A percentile compares a stretch with the other conserved stretches of the same genome.
Evolutionary conservation across 1,284 basidiomycete species (phyloP).

Genomic region (Cryptococcus deneoformans): DNA sequence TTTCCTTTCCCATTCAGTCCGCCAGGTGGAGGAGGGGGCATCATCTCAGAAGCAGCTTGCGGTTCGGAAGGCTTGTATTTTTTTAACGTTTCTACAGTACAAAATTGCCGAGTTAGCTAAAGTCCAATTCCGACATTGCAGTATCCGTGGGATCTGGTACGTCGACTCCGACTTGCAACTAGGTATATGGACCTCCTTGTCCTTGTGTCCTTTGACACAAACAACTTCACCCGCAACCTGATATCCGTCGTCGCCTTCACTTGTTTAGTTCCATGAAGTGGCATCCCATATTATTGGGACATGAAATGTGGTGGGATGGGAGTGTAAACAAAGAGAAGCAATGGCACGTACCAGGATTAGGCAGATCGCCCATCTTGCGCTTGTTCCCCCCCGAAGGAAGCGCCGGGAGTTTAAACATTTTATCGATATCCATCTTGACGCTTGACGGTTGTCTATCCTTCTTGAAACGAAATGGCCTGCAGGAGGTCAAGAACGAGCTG

Average conservation of each 20-base stretch:
- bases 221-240: no score
- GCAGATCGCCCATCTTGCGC: constrained; percentile 76
- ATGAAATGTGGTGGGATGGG: no score
- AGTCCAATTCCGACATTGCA: no score
- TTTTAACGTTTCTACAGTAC: constrained; percentile 61
- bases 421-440: constrained; percentile 44
- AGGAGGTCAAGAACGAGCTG: background rate
- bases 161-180: no score
- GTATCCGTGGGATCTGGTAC: no score
- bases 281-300: background rate
- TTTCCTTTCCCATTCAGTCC: constrained; percentile 47
- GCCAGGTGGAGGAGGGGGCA: background rate
- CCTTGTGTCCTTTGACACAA: no score
- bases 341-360: constrained; percentile 54
- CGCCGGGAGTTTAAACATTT: constrained; percentile 47
- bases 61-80: constrained; percentile 52
- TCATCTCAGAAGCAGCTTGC: no score
- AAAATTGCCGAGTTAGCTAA: no score
- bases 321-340: background rate
- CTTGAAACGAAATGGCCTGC: background rate
- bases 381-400: constrained; percentile 56
- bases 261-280: background rate
- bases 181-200: no score
- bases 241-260: no score
- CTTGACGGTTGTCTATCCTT: no score